Evolutionary conservation across 2,329 filamentous ascomycete species (phyloP).

Genomic region (Aspergillus candidus): DNA sequence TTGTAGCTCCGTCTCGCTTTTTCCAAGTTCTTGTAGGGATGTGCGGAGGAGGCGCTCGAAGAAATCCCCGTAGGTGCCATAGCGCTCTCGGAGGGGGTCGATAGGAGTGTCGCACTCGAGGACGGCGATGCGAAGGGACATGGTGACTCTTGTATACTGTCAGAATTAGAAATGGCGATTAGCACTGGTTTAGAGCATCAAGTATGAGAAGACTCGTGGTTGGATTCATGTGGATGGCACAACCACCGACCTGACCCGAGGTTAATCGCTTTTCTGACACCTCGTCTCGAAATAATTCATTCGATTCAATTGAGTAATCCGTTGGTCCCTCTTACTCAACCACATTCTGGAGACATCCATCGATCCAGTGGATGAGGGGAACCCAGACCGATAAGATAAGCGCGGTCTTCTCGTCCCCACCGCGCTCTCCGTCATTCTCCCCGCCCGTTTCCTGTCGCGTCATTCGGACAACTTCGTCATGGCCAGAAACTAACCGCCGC

Average conservation of each 20-base stretch:
- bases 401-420: constrained; percentile 8
- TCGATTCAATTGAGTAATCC: neutral
- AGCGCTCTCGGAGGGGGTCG: constrained; percentile 13
- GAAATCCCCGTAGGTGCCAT: constrained; percentile 22
- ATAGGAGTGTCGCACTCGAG: constrained; percentile 28
- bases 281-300: neutral
- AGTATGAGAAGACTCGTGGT: too few species aligned
- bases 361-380: too few species aligned
- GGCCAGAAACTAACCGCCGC: too few species aligned
- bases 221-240: too few species aligned
- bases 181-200: too few species aligned
- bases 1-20: constrained; percentile 5
- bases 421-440: constrained; percentile 6
- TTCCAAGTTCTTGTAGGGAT: constrained; percentile 10
- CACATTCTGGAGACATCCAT: too few species aligned
- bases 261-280: too few species aligned
- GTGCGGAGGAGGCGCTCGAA: constrained; percentile 20
- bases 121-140: constrained; percentile 20
- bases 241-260: too few species aligned
- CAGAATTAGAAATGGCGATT: too few species aligned
- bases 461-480: too few species aligned
- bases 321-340: constrained; percentile 5
- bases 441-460: neutral
- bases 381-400: constrained; percentile 9
- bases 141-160: constrained; percentile 1